Conservation (phyloP, 768 basidiomycete genomes). For the Cystofilobasidium bisporidii region DNA sequence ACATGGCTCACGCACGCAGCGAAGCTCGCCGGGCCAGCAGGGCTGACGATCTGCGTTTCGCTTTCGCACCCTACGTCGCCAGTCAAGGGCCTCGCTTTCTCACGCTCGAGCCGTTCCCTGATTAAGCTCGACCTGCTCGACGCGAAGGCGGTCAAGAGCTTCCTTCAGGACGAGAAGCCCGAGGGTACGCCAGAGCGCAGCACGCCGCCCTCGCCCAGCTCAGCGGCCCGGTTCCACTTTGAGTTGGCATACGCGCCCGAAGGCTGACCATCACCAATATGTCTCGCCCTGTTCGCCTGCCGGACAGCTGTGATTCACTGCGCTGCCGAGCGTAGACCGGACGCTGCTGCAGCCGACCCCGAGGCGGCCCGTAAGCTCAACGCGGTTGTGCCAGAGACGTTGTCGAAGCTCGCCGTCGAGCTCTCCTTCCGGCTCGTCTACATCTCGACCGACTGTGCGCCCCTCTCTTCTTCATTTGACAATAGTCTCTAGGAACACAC, state of each 20-base stretch:
- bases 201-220: too few species aligned
- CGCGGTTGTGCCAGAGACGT: constrained; percentile 58
- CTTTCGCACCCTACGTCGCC: constrained; percentile 31
- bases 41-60: background rate
- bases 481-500: too few species aligned
- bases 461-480: background rate
- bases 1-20: too few species aligned
- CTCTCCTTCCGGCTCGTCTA: constrained; percentile 67
- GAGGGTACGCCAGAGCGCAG: constrained; percentile 50
- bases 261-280: too few species aligned
- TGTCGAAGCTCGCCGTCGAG: constrained; percentile 57
- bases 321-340: constrained; percentile 65
- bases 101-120: constrained; percentile 50
- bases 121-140: constrained; percentile 61
- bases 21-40: too few species aligned
- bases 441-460: constrained; percentile 61
- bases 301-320: constrained; percentile 75
- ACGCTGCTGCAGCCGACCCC: constrained; percentile 23
- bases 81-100: constrained; percentile 63
- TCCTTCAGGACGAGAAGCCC: constrained; percentile 55
- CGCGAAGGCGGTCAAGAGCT: constrained; percentile 47
- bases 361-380: constrained; percentile 54
- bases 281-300: background rate
- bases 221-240: too few species aligned
- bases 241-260: background rate